These are phyloP conservation scores for Epithele typhae DNA, from an alignment of 768 basidiomycete genomes.

Conservation along the genomic window DNA sequence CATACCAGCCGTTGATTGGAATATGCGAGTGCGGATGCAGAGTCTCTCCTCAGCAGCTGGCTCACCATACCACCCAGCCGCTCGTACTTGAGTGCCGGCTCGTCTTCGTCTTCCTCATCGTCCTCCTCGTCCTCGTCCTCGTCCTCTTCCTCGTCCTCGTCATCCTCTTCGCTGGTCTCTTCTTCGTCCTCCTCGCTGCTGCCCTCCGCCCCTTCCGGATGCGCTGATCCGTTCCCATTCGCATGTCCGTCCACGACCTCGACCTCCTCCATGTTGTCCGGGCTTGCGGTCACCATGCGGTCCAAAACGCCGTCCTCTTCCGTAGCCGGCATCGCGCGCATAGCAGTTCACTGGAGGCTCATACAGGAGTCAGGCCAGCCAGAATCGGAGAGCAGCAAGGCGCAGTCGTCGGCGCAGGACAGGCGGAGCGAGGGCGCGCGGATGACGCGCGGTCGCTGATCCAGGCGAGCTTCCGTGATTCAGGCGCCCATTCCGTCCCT, in stretches of 20 bases:
- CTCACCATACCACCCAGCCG: constrained; percentile 67
- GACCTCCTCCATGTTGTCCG: constrained; percentile 7
- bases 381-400: background rate
- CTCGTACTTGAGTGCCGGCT: constrained; percentile 90
- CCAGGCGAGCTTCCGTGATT: background rate
- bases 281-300: constrained; percentile 8
- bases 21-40: constrained; percentile 78
- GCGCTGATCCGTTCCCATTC: constrained; percentile 14
- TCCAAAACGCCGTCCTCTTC: constrained; percentile 1
- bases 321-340: background rate
- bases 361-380: too few relatives aligned
- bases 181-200: constrained; percentile 37
- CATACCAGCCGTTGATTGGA: constrained; percentile 70
- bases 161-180: constrained; percentile 22
- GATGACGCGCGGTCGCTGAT: background rate
- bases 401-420: too few relatives aligned
- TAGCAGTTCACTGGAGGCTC: too few relatives aligned
- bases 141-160: constrained; percentile 33
- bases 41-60: constrained; percentile 84
- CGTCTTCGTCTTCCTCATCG: constrained; percentile 79
- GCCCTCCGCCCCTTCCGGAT: constrained; percentile 11
- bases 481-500: background rate
- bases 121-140: constrained; percentile 51
- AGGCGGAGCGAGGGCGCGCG: too few relatives aligned
- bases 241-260: background rate